These are phyloP conservation scores for Periconia digitata DNA, from an alignment of 2,329 filamentous ascomycete genomes.

Conservation along the genomic window DNA sequence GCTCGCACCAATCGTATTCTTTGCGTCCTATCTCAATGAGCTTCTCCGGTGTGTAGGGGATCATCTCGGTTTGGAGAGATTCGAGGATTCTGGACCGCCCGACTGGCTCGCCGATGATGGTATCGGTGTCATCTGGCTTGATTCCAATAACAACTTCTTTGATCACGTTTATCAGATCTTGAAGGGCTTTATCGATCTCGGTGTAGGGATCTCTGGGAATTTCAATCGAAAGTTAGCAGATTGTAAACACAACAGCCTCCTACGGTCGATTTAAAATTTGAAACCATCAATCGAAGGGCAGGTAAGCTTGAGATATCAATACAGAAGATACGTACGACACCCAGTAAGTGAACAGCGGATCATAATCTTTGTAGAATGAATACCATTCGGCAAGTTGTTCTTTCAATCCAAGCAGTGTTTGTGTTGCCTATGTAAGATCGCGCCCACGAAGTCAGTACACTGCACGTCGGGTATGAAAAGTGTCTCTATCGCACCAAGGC, in stretches of 20 bases:
- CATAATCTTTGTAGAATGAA: slow-evolving; percentile 57
- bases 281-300: no score
- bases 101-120: slow-evolving; percentile 61
- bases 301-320: no score
- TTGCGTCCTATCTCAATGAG: slow-evolving; percentile 54
- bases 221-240: no score
- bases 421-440: no score
- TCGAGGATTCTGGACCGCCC: slow-evolving; percentile 54
- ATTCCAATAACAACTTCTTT: slow-evolving; percentile 50
- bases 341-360: slow-evolving; percentile 63
- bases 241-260: no score
- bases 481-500: no score
- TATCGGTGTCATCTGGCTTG: slow-evolving; percentile 46
- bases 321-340: no score
- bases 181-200: slow-evolving; percentile 42
- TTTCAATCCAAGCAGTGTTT: slow-evolving; percentile 46
- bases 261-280: no score
- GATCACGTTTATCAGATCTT: slow-evolving; percentile 42
- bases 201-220: slow-evolving; percentile 52
- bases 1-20: slow-evolving; percentile 59
- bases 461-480: no score
- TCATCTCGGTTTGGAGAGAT: slow-evolving; percentile 60
- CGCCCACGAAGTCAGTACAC: no score
- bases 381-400: slow-evolving; percentile 51
- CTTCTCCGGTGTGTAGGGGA: slow-evolving; percentile 61